phyloP scores from a whole-genome alignment of 108 stramenopile species.

The Seminavis robusta region DNA sequence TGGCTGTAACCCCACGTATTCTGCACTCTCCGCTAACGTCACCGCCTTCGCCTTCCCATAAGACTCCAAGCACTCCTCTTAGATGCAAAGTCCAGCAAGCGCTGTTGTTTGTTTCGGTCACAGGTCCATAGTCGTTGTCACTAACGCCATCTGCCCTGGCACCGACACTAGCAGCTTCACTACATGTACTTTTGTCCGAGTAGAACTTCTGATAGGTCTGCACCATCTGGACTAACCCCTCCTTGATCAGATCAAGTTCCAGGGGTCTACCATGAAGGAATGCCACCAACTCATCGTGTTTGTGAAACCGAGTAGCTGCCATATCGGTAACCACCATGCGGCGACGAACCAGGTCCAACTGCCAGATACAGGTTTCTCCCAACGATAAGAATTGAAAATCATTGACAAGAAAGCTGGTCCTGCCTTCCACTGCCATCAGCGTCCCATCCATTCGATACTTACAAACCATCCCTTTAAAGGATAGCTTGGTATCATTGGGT shows the following conservation, averaged over 20 bases:
- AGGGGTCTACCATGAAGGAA: background rate
- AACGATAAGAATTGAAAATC: background rate
- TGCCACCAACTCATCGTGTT: background rate
- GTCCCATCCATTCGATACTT: conserved; percentile 4
- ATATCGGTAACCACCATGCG: background rate
- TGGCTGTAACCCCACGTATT: too few species aligned
- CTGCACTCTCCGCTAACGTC: too few species aligned
- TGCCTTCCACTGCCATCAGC: background rate
- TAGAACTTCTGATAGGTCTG: background rate
- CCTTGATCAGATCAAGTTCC: background rate
- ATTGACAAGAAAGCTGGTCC: background rate
- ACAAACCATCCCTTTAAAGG: background rate
- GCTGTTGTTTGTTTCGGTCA: too few species aligned
- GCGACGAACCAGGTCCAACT: background rate
- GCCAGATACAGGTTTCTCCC: conserved; percentile 1
- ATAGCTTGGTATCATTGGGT: conserved; percentile 4
- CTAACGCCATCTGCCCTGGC: too few species aligned
- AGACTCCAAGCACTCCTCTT: too few species aligned
- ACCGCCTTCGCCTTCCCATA: too few species aligned
- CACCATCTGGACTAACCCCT: background rate
- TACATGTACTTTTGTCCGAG: too few species aligned
- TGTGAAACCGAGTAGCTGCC: background rate
- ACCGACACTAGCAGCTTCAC: too few species aligned
- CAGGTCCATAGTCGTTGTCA: too few species aligned
- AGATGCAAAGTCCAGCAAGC: too few species aligned